Evolutionary conservation across 2,329 filamentous ascomycete genomes (phyloP), one percentile per base, ranked within the genome.

Genomic region (Verticillium klebahnii): DNA sequence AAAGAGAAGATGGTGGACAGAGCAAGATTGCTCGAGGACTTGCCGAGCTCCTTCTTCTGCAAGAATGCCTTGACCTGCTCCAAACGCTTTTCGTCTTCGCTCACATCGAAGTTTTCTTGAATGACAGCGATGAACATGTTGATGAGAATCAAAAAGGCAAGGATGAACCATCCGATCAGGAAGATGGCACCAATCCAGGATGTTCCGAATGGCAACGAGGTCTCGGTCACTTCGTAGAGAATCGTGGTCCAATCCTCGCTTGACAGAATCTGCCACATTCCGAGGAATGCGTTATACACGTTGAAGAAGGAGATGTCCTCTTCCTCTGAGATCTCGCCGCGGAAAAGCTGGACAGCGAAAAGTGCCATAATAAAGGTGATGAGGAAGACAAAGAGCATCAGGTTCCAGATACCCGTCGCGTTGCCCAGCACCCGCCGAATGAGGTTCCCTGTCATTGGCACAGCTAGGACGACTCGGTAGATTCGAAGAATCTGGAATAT

Each of bases 101-200:
- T 96, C 31, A 99, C 93, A 76, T 99, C 95, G 73, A 99, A 99
- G 71, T 97, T 99, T 73, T 99, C 95, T 75, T 99, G 95, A 67
- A 99, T 99, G 78, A 99, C 95, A 82, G 95, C 95, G 91, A 99
- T 98, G 81, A 99, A 99, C 95, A 99, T 99, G 72, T 98, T 99
- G 79, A 99, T 79, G 64, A 98, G 85, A 77, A 99, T 96, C 73
- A 98, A 94, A 74, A 96, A 97, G 6, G 93, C 85, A 54, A 99
- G 83, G 62, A 97, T 95, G 75, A 97, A 98, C 95, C 95, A 99
- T 67, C 93, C 84, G 65, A 97, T 92, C 68, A 97, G 83, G 69
- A 99, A 97, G 1, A 91, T 83, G 9, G 94, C 93, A 11, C 91
- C 93, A 61, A 98, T 93, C 94, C 95, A 98, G 9, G 91, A 85